These are phyloP conservation scores for Adansonia rubrostipa DNA, from an alignment of 441 rosid genomes.

Conservation along the genomic window DNA sequence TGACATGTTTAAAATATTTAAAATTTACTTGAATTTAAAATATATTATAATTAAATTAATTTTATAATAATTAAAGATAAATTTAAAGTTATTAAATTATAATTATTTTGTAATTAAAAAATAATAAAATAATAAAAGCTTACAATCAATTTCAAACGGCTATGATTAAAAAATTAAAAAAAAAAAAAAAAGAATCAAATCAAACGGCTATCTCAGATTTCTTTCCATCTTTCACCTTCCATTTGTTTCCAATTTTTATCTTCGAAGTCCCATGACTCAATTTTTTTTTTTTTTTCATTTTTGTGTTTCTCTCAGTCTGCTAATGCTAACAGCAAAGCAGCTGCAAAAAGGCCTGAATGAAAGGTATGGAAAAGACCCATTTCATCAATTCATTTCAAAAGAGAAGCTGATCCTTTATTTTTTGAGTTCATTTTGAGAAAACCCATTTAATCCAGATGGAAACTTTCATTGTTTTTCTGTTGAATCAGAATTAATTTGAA, in stretches of 20 bases:
- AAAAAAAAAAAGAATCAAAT: background rate
- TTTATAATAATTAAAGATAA: too few relatives aligned
- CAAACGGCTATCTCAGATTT: slow-evolving; percentile 13
- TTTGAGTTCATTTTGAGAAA: background rate
- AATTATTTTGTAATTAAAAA: too few relatives aligned
- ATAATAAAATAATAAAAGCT: too few relatives aligned
- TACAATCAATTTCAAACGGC: too few relatives aligned
- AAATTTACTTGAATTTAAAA: too few relatives aligned
- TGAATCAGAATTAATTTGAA: background rate
- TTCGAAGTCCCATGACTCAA: slow-evolving; percentile 4
- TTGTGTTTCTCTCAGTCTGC: background rate
- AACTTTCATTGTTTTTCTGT: background rate
- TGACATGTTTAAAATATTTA: too few relatives aligned
- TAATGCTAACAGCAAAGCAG: background rate
- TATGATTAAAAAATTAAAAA: too few relatives aligned
- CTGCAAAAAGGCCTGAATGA: background rate
- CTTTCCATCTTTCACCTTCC: slow-evolving; percentile 15
- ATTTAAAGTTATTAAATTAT: too few relatives aligned
- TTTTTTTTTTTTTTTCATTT: slow-evolving; percentile 9
- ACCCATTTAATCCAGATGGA: background rate
- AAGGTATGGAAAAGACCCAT: slow-evolving; percentile 13
- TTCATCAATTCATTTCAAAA: background rate
- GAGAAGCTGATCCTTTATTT: background rate
- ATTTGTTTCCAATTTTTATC: background rate
- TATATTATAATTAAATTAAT: too few relatives aligned